Conservation (phyloP, 148 eudicot species). For the Vaccinium corymbosum region DNA sequence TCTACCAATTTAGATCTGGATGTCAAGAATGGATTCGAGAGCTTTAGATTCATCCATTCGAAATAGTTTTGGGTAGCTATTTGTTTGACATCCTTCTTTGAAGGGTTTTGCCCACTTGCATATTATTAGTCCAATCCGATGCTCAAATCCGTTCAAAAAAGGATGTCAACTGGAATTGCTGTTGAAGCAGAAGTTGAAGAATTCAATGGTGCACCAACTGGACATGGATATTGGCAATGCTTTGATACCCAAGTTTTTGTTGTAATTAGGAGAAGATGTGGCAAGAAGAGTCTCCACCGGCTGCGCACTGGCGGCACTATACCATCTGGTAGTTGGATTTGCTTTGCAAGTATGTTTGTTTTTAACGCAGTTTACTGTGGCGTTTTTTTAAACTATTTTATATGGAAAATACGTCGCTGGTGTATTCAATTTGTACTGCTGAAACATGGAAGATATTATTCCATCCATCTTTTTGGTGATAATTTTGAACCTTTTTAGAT, state of each 20-base stretch:
- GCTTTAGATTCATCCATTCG: not conserved
- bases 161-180: too few relatives aligned
- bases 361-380: not conserved
- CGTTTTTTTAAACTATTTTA: not conserved
- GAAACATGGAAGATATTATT: not conserved
- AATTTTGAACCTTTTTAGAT: not conserved
- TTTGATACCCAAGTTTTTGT: not conserved
- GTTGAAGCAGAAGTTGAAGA: too few relatives aligned
- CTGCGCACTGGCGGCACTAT: not conserved
- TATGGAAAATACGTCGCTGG: not conserved
- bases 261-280: not conserved
- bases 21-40: not conserved
- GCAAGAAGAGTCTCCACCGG: not conserved
- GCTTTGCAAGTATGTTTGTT: not conserved
- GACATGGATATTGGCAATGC: not conserved
- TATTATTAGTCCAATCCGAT: too few relatives aligned
- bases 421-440: not conserved
- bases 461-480: not conserved
- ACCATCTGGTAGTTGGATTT: not conserved
- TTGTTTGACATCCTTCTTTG: too few relatives aligned
- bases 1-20: not conserved
- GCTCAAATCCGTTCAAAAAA: too few relatives aligned
- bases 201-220: not conserved
- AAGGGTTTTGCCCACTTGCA: too few relatives aligned
- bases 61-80: too few relatives aligned